A percentile compares a stretch with the other conserved stretches of the same genome.
Conservation (phyloP, 345 rosid genomes). For the Eucalyptus regnans region DNA sequence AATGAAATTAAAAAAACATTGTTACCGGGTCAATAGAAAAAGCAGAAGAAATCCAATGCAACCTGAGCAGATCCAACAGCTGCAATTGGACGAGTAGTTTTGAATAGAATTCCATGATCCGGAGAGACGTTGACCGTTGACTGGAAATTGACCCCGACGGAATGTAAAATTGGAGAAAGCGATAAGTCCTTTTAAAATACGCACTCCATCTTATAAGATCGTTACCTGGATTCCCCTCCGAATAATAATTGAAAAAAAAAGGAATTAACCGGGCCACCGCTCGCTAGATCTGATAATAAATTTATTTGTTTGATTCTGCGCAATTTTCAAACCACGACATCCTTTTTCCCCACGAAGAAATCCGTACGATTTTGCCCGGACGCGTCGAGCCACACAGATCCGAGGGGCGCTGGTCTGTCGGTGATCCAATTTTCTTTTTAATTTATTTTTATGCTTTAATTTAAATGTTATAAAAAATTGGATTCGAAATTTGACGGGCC, state of each 20-base stretch:
- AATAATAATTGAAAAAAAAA: background rate
- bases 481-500: background rate
- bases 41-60: background rate
- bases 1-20: no score
- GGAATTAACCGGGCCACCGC: background rate
- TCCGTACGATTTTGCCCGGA: background rate
- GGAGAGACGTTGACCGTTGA: background rate
- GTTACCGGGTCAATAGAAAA: background rate
- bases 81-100: background rate
- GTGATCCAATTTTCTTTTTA: background rate
- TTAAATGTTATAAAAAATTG: background rate
- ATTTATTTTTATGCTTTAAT: rapidly evolving
- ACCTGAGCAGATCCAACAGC: background rate
- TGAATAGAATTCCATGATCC: background rate
- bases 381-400: background rate
- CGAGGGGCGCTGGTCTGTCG: background rate
- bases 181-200: background rate
- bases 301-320: background rate
- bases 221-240: background rate
- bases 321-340: background rate
- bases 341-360: background rate
- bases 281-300: background rate
- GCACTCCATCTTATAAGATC: background rate
- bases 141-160: background rate
- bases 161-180: background rate